Evolutionary conservation across 352 stramenopile species (phyloP).

Genomic region (Pythium apleroticum): DNA sequence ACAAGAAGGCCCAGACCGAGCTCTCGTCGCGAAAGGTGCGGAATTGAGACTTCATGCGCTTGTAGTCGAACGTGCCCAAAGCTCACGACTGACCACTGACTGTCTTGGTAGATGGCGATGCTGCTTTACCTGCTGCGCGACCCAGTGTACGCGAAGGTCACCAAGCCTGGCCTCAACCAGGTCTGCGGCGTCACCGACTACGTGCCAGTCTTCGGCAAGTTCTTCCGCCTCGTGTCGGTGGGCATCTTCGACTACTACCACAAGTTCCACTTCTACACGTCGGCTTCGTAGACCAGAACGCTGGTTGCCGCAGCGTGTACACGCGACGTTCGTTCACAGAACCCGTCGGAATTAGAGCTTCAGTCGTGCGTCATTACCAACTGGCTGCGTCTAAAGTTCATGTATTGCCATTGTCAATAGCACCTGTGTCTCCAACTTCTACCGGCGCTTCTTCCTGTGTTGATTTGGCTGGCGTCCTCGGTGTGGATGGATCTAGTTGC

Average conservation of each 20-base stretch:
- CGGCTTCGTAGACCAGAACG: constrained; percentile 56
- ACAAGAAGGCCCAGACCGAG: constrained; percentile 54
- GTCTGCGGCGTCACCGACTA: constrained; percentile 63
- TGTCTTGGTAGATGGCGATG: constrained; percentile 63
- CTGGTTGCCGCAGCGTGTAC: not conserved
- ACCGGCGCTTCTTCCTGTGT: not conserved
- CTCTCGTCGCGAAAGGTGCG: constrained; percentile 65
- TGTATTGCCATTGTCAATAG: constrained; percentile 19
- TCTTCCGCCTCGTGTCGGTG: constrained; percentile 69
- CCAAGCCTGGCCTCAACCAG: constrained; percentile 64
- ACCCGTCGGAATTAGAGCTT: not conserved
- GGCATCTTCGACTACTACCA: constrained; percentile 83
- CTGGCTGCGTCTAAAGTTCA: constrained; percentile 12
- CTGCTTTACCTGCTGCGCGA: constrained; percentile 85
- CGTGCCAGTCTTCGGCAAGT: constrained; percentile 66
- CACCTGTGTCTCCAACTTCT: constrained; percentile 8
- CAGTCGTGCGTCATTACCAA: constrained; percentile 3
- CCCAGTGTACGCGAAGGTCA: constrained; percentile 67
- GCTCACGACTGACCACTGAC: not conserved
- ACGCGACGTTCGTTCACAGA: not conserved
- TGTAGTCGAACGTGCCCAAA: no score
- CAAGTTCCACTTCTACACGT: constrained; percentile 88
- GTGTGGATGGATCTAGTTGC: constrained; percentile 16
- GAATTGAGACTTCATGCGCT: no score
- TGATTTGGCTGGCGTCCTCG: not conserved